These are phyloP conservation scores for Mortierella sp. DNA, from an alignment of 371 early-diverging fungal genomes.

Conservation along the genomic window DNA sequence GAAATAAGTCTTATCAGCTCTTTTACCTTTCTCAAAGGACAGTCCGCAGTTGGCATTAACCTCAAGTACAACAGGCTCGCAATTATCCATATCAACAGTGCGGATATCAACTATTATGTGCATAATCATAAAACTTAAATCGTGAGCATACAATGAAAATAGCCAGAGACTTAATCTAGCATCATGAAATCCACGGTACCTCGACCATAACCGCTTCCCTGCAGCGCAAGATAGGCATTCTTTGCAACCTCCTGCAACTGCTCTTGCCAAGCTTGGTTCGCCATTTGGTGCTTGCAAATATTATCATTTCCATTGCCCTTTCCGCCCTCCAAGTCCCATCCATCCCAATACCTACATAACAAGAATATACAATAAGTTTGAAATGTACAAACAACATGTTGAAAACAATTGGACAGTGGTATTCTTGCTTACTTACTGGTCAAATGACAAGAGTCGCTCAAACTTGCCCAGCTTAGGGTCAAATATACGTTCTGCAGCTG, in stretches of 20 bases:
- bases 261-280: constrained; percentile 57
- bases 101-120: constrained; percentile 59
- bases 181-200: constrained; percentile 11
- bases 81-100: constrained; percentile 47
- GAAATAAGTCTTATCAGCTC: background rate
- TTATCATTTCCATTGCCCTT: constrained; percentile 24
- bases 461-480: constrained; percentile 41
- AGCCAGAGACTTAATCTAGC: too few species aligned
- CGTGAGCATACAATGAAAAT: background rate
- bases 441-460: constrained; percentile 63
- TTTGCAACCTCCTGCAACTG: constrained; percentile 42
- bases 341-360: constrained; percentile 58
- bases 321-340: constrained; percentile 60
- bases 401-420: too few species aligned
- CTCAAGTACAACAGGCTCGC: constrained; percentile 60
- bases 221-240: constrained; percentile 44
- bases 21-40: constrained; percentile 56
- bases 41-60: constrained; percentile 69
- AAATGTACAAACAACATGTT: background rate
- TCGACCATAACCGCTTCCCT: constrained; percentile 62
- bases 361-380: background rate
- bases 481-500: constrained; percentile 65
- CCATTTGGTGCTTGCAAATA: constrained; percentile 59
- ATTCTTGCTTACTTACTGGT: constrained; percentile 56
- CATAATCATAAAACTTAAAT: background rate